Evolutionary conservation across 305 asterid species (phyloP), one percentile per base, ranked within the genome.

Genomic region (Plantago lanceolata): DNA sequence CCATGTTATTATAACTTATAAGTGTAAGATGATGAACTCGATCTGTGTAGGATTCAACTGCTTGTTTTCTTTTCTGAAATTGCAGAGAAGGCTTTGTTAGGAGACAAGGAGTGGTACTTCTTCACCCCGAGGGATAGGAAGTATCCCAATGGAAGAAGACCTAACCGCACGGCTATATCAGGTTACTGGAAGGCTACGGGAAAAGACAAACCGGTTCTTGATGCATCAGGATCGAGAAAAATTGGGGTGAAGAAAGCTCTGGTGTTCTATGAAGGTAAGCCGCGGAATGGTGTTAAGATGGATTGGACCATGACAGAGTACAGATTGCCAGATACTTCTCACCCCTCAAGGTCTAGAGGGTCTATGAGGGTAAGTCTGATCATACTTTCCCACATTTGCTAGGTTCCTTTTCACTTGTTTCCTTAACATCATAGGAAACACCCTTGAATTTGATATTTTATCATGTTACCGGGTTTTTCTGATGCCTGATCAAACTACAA

Each of bases 111-210:
- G 43, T 55, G 59, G 59, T 55, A 55, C 59, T 55, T 55, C 43
- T 55, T 55, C 59, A 55, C 59, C 17, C 59, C 59, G 19, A 17
- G 59, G 5, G 59, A 55, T 28, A 55, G 33, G 59, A 55, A 55
- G 59, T 55, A 55, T 28, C 59, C 59, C 14, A 55, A 55, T 20
- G 59, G 59, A 19, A 35, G 59, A 18, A 55, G 59, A 20, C 59
- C 59, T 5, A 55, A 55, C 40, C 59, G 59, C 18, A 55, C 59
- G 2, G 59, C 59, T 15, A 35, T 55, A 55, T 55, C 59, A 6
- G 59, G 59, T 15, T 55, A 55, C 59, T 55, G 59, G 59, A 55
- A 55, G 24, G 59, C 59, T 28, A 55, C 59, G 15, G 59, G 59
- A 55, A 55, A 26, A 19, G 59, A 55, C 18, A 55, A 24, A 28